Base-by-base conservation (phyloP, 2,329 filamentous ascomycete species). In the Penicillium corylophilum region DNA sequence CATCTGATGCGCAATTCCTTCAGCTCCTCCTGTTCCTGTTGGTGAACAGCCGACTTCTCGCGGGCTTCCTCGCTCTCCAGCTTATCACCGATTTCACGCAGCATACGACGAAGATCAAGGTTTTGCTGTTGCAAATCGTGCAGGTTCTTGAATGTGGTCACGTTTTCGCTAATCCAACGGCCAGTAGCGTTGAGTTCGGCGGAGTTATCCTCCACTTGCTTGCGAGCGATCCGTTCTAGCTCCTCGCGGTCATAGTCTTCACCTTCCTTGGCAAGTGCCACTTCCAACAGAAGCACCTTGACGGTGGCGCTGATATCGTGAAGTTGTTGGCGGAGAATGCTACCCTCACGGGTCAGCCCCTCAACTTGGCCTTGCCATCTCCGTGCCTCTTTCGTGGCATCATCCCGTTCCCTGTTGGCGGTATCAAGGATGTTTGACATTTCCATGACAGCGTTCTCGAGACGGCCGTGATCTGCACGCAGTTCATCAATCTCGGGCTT, bases 51-150 rank as follows among this genome's bases (percentile, higher is more conserved):
- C 48, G 81, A 73, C 62, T 82, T 81, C 44, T 78, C 77, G 40
- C 88, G 78, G 1, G 91, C 90, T 68, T 96, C 92, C 62, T 93
- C 89, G 46, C 89, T 92, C 73, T 97, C 94, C 80, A 96, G 90
- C 70, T 89, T 85, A 54, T 93, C 88, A 8, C 90, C 91, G 13
- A 99, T 79, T 59, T 95, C 85, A 35, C 93, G 85, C 4, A 91
- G 89, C 61, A 95, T 85, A 44, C 87, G 85, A 22, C 96, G 79
- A 18, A 96, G 80, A 58, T 94, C 88, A 54, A 88, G 80, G 59
- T 99, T 97, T 77, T 95, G 91, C 53, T 88, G 82, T 66, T 96
- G 91, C 9, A 99, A 78, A 48, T 95, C 89, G 51, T 83, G 79
- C 35, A 96, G 84, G 59, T 91, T 86, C 64, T 89, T 90, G 82